Evolutionary conservation across 1,284 basidiomycete species (phyloP).

Genomic region (Rhizoctonia solani): DNA sequence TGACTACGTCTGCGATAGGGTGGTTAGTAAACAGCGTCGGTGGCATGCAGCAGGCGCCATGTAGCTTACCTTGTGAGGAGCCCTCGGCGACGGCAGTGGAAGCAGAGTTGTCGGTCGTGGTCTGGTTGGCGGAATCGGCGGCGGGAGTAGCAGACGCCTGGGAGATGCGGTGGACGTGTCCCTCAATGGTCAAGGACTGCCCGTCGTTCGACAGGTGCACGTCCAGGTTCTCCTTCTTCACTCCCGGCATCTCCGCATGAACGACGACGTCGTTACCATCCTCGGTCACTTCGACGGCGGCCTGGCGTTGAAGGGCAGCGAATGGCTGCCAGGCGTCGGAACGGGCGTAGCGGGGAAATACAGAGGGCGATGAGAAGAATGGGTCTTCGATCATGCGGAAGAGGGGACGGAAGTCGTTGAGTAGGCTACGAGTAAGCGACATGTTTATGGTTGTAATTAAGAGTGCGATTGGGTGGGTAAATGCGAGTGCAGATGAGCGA

Average conservation of each 20-base stretch:
- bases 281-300: slow-evolving; percentile 68
- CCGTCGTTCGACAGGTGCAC: slow-evolving; percentile 71
- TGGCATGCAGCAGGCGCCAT: neutral
- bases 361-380: slow-evolving; percentile 50
- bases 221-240: slow-evolving; percentile 75
- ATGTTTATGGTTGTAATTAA: slow-evolving; percentile 45
- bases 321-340: slow-evolving; percentile 38
- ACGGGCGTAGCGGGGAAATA: slow-evolving; percentile 35
- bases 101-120: neutral
- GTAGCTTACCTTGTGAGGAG: slow-evolving; percentile 17
- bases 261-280: slow-evolving; percentile 66
- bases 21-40: neutral
- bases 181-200: slow-evolving; percentile 70
- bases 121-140: neutral
- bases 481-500: neutral
- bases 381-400: slow-evolving; percentile 74
- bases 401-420: slow-evolving; percentile 72
- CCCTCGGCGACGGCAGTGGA: no score
- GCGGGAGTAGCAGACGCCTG: slow-evolving; percentile 19
- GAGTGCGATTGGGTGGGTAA: neutral
- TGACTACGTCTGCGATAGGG: slow-evolving; percentile 4
- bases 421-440: slow-evolving; percentile 67
- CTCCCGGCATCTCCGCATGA: slow-evolving; percentile 76
- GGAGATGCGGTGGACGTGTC: slow-evolving; percentile 53
- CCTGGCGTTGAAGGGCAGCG: slow-evolving; percentile 44